Conservation (phyloP, 1,139 yeast genomes). For the Sugiyamaella paludigena region DNA sequence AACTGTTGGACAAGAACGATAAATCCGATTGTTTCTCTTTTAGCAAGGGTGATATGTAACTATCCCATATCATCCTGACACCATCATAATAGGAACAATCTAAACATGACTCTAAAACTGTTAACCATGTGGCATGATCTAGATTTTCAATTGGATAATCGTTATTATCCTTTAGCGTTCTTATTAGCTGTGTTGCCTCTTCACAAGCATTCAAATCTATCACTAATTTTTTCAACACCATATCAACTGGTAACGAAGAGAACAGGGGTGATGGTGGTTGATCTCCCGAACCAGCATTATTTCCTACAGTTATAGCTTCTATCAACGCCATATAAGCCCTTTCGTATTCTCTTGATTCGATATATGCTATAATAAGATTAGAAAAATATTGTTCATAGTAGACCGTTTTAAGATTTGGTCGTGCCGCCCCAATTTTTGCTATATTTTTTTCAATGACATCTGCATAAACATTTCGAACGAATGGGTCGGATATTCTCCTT, state of each 20-base stretch:
- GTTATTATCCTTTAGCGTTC: not conserved
- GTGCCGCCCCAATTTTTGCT: no score
- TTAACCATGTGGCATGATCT: slow-evolving; percentile 2
- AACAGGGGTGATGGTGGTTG: no score
- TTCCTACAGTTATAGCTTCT: not conserved
- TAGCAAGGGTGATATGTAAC: not conserved
- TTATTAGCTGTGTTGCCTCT: slow-evolving; percentile 3
- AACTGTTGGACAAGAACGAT: not conserved
- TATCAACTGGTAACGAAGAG: not conserved
- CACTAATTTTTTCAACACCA: slow-evolving; percentile 1
- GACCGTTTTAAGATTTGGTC: no score
- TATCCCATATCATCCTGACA: slow-evolving; percentile 8
- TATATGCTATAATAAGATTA: slow-evolving; percentile 12
- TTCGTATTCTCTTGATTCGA: slow-evolving; percentile 11
- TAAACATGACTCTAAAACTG: slow-evolving; percentile 5
- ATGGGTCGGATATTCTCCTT: slow-evolving; percentile 15
- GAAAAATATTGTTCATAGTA: not conserved
- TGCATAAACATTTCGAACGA: slow-evolving; percentile 11
- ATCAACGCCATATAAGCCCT: slow-evolving; percentile 2
- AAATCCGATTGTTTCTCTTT: no score
- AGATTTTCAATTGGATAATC: not conserved
- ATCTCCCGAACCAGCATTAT: no score
- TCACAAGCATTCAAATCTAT: not conserved
- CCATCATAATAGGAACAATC: slow-evolving; percentile 2
- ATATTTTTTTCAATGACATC: not conserved